phyloP scores from a whole-genome alignment of 2,329 filamentous ascomycete species.

The Sporothrix luriei region DNA sequence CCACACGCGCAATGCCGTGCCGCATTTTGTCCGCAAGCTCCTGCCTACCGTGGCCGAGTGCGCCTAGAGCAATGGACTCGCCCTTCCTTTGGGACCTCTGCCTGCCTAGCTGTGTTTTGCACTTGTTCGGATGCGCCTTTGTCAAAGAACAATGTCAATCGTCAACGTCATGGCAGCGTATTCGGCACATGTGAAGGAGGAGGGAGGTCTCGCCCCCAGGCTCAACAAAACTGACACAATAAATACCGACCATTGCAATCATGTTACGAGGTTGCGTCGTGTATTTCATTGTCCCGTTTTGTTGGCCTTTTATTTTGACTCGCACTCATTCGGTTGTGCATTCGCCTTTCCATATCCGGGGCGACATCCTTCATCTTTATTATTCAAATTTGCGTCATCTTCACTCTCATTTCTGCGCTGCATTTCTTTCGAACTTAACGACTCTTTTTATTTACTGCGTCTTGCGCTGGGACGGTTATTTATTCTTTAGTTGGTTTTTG shows the following conservation, averaged over 20 bases:
- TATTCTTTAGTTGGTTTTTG: neutral
- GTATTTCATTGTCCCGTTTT: neutral
- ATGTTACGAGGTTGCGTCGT: neutral
- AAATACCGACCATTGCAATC: neutral
- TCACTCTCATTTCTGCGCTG: neutral
- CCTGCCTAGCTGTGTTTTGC: conserved; percentile 1
- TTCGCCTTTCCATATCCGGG: conserved; percentile 3
- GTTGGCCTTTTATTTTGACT: neutral
- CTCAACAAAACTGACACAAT: neutral
- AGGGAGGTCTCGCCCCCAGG: conserved; percentile 1
- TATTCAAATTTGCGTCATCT: neutral
- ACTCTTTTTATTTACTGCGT: neutral
- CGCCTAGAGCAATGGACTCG: conserved; percentile 17
- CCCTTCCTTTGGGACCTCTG: neutral
- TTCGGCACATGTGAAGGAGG: conserved; percentile 16
- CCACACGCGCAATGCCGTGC: conserved; percentile 44
- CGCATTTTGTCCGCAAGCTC: conserved; percentile 45
- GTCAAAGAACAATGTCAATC: neutral
- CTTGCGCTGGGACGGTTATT: conserved; percentile 9
- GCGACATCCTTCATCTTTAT: neutral
- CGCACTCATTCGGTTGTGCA: neutral
- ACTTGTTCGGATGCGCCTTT: conserved; percentile 17
- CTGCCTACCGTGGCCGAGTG: conserved; percentile 43
- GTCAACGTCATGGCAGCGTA: neutral
- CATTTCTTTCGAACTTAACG: neutral